Conservation (phyloP, 495 filamentous ascomycete genomes). For the Evernia prunastri region DNA sequence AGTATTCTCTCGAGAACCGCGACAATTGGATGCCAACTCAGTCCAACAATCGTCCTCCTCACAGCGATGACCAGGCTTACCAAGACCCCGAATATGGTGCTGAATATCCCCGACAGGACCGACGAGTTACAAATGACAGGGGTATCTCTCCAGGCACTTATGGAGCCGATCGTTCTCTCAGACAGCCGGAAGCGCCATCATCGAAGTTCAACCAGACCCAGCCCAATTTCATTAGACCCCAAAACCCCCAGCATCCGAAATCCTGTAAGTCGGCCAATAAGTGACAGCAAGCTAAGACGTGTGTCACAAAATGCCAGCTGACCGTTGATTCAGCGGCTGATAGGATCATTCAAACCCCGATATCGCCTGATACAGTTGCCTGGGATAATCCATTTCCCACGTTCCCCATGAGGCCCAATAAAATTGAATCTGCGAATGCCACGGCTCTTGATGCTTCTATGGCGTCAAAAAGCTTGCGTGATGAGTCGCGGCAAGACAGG, state of each 20-base stretch:
- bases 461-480: constrained; percentile 41
- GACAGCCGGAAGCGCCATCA: constrained; percentile 2
- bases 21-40: constrained; percentile 2
- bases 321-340: constrained; percentile 21
- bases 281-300: neutral
- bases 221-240: constrained; percentile 3
- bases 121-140: neutral
- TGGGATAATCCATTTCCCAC: constrained; percentile 65
- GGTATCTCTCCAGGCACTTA: neutral
- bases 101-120: neutral
- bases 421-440: constrained; percentile 22
- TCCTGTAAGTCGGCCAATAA: constrained; percentile 9
- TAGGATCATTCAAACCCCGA: constrained; percentile 32
- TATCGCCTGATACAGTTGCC: constrained; percentile 44
- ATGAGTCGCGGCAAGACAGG: constrained; percentile 56
- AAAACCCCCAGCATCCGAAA: constrained; percentile 13
- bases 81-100: neutral
- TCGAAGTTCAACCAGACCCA: neutral
- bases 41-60: neutral
- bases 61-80: neutral
- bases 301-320: neutral
- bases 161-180: neutral
- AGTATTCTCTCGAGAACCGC: neutral
- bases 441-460: constrained; percentile 3
- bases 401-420: constrained; percentile 49